A percentile compares a stretch with the other conserved stretches of the same genome.
Conservation (phyloP, 2,329 filamentous ascomycete species). For the Talaromyces sp. region DNA sequence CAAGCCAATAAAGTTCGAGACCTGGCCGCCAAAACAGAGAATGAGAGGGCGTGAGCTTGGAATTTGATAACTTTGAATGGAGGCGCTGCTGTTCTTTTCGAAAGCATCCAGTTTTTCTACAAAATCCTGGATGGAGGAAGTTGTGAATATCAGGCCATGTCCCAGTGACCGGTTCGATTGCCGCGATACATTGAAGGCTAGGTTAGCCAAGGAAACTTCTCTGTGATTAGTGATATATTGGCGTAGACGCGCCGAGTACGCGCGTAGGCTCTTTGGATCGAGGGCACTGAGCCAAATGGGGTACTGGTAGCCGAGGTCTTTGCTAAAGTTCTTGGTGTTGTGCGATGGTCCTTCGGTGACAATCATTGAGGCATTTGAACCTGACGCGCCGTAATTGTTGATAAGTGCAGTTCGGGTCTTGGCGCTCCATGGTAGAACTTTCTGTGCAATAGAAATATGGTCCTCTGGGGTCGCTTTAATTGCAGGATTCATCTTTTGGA, state of each 20-base stretch:
- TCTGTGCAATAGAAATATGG: neutral
- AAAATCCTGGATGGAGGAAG: neutral
- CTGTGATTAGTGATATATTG: neutral
- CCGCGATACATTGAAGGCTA: neutral
- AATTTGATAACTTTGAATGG: neutral
- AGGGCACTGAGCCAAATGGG: neutral
- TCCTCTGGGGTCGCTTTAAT: neutral
- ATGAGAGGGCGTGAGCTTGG: neutral
- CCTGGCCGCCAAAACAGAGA: neutral
- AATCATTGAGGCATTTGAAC: constrained; percentile 29
- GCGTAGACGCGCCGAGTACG: neutral
- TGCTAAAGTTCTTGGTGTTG: constrained; percentile 12
- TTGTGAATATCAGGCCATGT: neutral
- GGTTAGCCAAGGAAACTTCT: neutral
- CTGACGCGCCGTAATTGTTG: constrained; percentile 32
- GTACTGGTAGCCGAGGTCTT: neutral
- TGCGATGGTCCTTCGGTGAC: constrained; percentile 25
- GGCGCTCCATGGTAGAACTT: constrained; percentile 12
- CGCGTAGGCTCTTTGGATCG: neutral
- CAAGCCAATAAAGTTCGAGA: neutral
- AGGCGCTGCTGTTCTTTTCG: neutral
- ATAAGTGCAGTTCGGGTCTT: constrained; percentile 21
- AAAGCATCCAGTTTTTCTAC: neutral
- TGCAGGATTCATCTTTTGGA: constrained; percentile 9
- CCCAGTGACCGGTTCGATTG: neutral